phyloP scores from a whole-genome alignment of 768 basidiomycete genomes.

The Dendrothele bispora region DNA sequence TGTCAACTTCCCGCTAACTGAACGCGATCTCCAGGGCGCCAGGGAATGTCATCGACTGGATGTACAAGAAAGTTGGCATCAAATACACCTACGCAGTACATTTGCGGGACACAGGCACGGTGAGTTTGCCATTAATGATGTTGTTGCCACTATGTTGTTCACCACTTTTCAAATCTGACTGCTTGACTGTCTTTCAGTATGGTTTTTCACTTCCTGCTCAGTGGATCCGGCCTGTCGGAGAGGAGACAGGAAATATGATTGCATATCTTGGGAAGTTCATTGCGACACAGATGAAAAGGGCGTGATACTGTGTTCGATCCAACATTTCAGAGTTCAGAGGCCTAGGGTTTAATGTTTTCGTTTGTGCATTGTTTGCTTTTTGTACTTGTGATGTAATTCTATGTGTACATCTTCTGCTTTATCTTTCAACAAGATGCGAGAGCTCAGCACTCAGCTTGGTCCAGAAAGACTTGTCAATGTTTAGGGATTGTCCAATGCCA shows the following conservation, averaged over 20 bases:
- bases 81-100: slow-evolving; percentile 67
- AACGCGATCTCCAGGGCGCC: slow-evolving; percentile 36
- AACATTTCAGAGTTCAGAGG: too few species aligned
- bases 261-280: slow-evolving; percentile 72
- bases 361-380: too few species aligned
- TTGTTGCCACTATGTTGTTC: not conserved
- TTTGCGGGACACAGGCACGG: slow-evolving; percentile 70
- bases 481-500: too few species aligned
- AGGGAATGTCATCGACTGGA: slow-evolving; percentile 68
- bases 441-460: too few species aligned
- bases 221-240: slow-evolving; percentile 78
- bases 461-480: too few species aligned
- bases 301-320: slow-evolving; percentile 29
- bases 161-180: slow-evolving; percentile 1
- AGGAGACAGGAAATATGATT: slow-evolving; percentile 69
- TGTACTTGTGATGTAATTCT: too few species aligned
- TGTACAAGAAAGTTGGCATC: slow-evolving; percentile 55
- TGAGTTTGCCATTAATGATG: slow-evolving; percentile 30
- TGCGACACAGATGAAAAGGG: slow-evolving; percentile 28
- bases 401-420: too few species aligned
- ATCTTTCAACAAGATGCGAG: too few species aligned
- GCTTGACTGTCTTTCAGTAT: slow-evolving; percentile 46
- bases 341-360: too few species aligned
- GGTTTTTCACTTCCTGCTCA: slow-evolving; percentile 73
- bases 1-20: too few species aligned